Base-by-base conservation (phyloP, 2,329 filamentous ascomycete species). In the Alternaria solani region DNA sequence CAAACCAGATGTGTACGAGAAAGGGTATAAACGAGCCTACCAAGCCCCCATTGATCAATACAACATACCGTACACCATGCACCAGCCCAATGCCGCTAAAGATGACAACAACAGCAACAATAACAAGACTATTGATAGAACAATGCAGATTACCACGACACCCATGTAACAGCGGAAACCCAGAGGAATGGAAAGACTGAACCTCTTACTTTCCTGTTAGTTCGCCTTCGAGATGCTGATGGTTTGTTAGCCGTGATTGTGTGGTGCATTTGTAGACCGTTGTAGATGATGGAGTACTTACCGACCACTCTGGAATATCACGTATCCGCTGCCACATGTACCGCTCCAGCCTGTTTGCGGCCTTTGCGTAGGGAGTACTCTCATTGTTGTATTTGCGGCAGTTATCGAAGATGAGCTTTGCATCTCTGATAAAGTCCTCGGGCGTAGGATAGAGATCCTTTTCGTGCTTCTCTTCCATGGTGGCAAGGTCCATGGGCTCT, bases 371-470 rank as follows among this genome's bases (percentile, higher is more conserved):
- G 0, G 93, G 90, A 0, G 94, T 99, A 43, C 84, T 96, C 81
- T 97, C 94, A 70, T 94, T 96, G 75, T 99, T 99, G 83, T 98
- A 99, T 74, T 91, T 90, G 67, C 94, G 89, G 78, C 95, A 99
- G 78, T 99, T 99, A 77, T 94, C 88, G 73, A 96, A 97, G 67
- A 99, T 89, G 72, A 98, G 87, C 74, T 89, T 90, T 9, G 94
- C 92, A 76, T 99, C 95, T 64, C 86, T 87, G 81, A 94, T 89
- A 70, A 99, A 97, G 71, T 98, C 95, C 75, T 98, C 93, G 0
- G 95, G 94, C 0, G 88, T 93, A 16, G 89, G 87, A 75, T 99
- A 99, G 73, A 94, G 87, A 79, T 98, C 95, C 39, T 93, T 92
- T 74, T 98, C 94, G 65, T 97, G 90, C 80, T 96, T 96, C 69